phyloP scores from a whole-genome alignment of 1,284 basidiomycete species.

The Cryptococcus depauperatus region DNA sequence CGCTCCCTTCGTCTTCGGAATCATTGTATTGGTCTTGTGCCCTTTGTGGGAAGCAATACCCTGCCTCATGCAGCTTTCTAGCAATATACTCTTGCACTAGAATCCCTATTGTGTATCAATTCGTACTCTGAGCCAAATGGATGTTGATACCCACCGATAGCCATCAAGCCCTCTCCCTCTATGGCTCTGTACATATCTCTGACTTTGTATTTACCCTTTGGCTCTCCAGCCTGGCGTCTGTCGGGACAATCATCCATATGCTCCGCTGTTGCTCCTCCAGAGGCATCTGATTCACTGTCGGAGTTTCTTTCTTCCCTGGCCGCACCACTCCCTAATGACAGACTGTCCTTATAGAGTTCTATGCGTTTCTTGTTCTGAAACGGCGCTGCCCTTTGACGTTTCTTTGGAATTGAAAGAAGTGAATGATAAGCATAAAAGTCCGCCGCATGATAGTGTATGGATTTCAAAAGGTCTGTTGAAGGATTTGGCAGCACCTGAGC shows the following conservation, averaged over 20 bases:
- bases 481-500: background rate
- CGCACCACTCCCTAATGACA: background rate
- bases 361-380: constrained; percentile 13
- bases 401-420: constrained; percentile 8
- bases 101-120: constrained; percentile 12
- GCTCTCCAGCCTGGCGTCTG: background rate
- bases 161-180: constrained; percentile 29
- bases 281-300: background rate
- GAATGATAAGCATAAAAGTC: constrained; percentile 14
- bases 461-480: constrained; percentile 15
- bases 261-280: too few relatives aligned
- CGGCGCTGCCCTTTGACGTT: constrained; percentile 5
- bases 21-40: background rate
- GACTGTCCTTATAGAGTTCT: background rate
- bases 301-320: background rate
- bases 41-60: constrained; percentile 9
- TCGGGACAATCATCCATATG: too few relatives aligned
- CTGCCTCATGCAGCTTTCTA: constrained; percentile 12
- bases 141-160: constrained; percentile 24
- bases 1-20: background rate
- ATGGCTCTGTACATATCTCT: constrained; percentile 31
- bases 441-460: constrained; percentile 20
- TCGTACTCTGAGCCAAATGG: too few relatives aligned
- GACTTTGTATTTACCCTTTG: constrained; percentile 16
- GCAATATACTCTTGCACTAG: constrained; percentile 25